Conservation (phyloP, 2,329 filamentous ascomycete genomes). For the Aspergillus felis region DNA sequence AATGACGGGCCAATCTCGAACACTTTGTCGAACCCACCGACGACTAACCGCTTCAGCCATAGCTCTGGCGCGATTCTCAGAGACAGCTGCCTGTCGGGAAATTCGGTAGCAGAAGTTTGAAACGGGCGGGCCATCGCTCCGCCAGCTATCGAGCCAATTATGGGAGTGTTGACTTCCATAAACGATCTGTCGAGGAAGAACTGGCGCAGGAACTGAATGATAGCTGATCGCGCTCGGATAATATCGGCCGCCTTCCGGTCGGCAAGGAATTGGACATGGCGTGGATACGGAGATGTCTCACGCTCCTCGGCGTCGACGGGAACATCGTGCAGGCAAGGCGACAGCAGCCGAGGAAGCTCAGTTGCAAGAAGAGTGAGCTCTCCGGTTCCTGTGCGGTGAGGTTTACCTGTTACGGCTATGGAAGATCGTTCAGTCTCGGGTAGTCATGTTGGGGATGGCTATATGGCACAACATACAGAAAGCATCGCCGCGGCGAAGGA, state of each 20-base stretch:
- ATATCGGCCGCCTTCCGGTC: slow-evolving; percentile 65
- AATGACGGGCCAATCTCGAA: slow-evolving; percentile 94
- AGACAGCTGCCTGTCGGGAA: slow-evolving; percentile 66
- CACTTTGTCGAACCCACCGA: slow-evolving; percentile 81
- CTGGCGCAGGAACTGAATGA: slow-evolving; percentile 69
- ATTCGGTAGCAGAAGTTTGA: slow-evolving; percentile 71
- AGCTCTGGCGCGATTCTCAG: slow-evolving; percentile 90
- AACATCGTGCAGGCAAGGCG: slow-evolving; percentile 75
- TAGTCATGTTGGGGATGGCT: slow-evolving; percentile 6
- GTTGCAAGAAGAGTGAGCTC: slow-evolving; percentile 70
- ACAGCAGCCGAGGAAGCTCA: slow-evolving; percentile 65
- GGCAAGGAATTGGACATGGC: slow-evolving; percentile 82
- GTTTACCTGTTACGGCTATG: slow-evolving; percentile 64
- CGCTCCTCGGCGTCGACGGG: slow-evolving; percentile 67
- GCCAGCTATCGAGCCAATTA: slow-evolving; percentile 76
- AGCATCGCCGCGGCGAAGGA: slow-evolving; percentile 77
- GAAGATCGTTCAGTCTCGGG: slow-evolving; percentile 11
- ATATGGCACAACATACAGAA: slow-evolving; percentile 58
- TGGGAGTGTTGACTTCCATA: slow-evolving; percentile 85
- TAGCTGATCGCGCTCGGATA: slow-evolving; percentile 67
- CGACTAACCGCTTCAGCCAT: slow-evolving; percentile 86
- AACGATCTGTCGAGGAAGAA: slow-evolving; percentile 71
- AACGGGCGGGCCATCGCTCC: slow-evolving; percentile 87
- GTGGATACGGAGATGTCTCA: slow-evolving; percentile 69
- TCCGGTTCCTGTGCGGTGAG: slow-evolving; percentile 66